Percentiles rank a stretch among this genome's conserved stretches.
Conservation (phyloP, 768 basidiomycete species). For the Boletus vermiculosoides region DNA sequence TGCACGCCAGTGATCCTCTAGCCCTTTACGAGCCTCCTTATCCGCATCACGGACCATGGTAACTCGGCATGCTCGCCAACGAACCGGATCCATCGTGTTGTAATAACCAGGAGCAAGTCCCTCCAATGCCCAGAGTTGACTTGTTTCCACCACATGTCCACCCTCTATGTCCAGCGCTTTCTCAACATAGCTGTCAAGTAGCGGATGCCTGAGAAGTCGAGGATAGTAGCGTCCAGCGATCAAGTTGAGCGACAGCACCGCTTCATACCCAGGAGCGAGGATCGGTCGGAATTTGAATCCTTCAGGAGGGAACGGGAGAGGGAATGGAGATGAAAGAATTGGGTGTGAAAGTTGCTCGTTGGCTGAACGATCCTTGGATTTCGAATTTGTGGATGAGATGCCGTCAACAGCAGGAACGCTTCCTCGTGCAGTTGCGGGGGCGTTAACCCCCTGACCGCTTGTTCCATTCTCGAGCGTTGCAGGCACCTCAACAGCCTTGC, state of each 20-base stretch:
- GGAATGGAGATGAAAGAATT: conserved; percentile 31
- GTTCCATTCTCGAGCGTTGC: conserved; percentile 5
- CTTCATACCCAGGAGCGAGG: conserved; percentile 58
- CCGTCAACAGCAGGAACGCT: conserved; percentile 20
- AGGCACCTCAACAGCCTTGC: conserved; percentile 31
- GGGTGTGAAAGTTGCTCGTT: conserved; percentile 40
- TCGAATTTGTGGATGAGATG: conserved; percentile 5
- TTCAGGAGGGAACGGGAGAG: conserved; percentile 61
- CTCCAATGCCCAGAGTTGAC: conserved; percentile 69
- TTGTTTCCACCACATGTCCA: conserved; percentile 40
- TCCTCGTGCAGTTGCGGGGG: conserved; percentile 13
- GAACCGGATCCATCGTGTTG: conserved; percentile 68
- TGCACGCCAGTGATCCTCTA: conserved; percentile 41
- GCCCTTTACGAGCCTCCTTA: conserved; percentile 40
- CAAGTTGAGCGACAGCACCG: conserved; percentile 63
- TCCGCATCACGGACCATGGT: conserved; percentile 67
- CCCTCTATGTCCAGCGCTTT: conserved; percentile 38
- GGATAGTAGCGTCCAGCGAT: conserved; percentile 85
- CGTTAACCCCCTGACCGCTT: background rate
- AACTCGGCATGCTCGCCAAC: conserved; percentile 50
- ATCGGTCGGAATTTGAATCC: conserved; percentile 73
- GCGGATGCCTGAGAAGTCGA: conserved; percentile 61
- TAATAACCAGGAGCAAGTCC: conserved; percentile 64
- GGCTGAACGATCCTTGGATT: conserved; percentile 18
- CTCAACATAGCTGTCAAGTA: conserved; percentile 44